Base-by-base conservation (phyloP, 805 yeast species). In the Pachysolen tannophilus region DNA sequence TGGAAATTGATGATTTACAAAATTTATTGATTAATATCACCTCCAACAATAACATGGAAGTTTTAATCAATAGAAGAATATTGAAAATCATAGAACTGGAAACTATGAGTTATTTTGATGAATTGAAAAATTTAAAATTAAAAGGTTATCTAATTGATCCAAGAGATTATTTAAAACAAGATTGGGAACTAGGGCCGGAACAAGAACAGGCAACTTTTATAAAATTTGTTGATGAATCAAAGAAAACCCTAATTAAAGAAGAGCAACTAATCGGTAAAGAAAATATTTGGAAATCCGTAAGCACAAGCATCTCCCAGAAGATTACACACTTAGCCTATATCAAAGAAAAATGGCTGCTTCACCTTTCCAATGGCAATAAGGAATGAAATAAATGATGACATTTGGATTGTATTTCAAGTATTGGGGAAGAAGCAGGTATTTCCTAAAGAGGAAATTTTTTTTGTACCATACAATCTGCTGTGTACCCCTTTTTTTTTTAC, bases 1-100 rank as follows among this genome's bases (percentile, higher is more conserved):
- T 78, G 45, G 67, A 69, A 39, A 75, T 90, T 32, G 74, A 68
- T 4, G 94, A 83, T 0, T 60, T 90, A 31, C 73, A 74, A 43
- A 58, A 58, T 2, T 75, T 83, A 0, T 58, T 90, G 24, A 58
- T 71, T 9, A 68, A 72, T 14, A 79, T 90, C 9, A 66, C 81
- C 8, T 65, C 61, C 20, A 83, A 80, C 42, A 77, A 82, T 40
- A 80, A 75, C 14, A 54, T 82, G 28, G 71, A 62, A 36, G 46
- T 67, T 20, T 50, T 64, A 10, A 68, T 85, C 20, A 74, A 75
- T 38, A 64, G 67, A 38, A 68, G 78, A 20, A 73, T 83, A 1
- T 58, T 72, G 34, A 59, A 62, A 27, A 75, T 79, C 11, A 62
- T 80, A 16, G 63, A 71, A 21, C 58, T 58, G 26, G 85, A 80